Evolutionary conservation across 495 filamentous ascomycete species (phyloP).

Genomic region (Ramalina intermedia): DNA sequence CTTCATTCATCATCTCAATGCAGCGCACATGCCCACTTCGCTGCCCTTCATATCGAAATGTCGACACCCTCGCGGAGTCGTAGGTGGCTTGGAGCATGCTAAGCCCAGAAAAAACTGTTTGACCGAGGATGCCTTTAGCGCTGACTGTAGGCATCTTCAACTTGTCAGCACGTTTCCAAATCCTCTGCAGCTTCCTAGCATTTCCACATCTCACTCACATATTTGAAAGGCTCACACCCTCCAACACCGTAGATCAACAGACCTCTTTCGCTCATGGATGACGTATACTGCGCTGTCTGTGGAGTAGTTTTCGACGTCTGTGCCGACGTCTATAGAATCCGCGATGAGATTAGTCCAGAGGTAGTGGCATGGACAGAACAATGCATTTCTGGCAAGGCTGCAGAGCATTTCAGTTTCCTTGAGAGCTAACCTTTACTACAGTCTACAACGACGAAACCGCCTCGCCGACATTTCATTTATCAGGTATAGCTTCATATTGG

Average conservation of each 20-base stretch:
- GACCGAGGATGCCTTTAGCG: too few relatives aligned
- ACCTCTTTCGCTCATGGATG: neutral
- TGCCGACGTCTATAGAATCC: neutral
- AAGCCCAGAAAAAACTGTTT: too few relatives aligned
- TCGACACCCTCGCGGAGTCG: too few relatives aligned
- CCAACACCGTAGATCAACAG: too few relatives aligned
- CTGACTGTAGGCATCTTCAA: too few relatives aligned
- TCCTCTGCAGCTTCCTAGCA: too few relatives aligned
- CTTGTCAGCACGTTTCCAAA: neutral
- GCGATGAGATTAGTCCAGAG: neutral
- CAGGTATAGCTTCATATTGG: neutral
- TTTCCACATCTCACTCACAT: too few relatives aligned
- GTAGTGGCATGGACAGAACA: slow-evolving; percentile 1
- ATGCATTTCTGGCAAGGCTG: neutral
- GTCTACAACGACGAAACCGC: neutral
- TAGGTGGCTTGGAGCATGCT: too few relatives aligned
- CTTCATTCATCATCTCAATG: too few relatives aligned
- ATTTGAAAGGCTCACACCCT: too few relatives aligned
- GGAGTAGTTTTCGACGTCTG: slow-evolving; percentile 1
- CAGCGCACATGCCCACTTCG: too few relatives aligned
- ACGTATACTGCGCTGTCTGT: slow-evolving; percentile 1
- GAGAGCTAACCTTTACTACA: neutral
- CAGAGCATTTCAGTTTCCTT: neutral
- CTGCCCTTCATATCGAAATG: too few relatives aligned
- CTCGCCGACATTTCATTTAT: neutral